Percentiles rank a stretch among this genome's conserved stretches.
Evolutionary conservation across 1,284 basidiomycete genomes (phyloP).

Genomic region (Malassezia pachydermatis): DNA sequence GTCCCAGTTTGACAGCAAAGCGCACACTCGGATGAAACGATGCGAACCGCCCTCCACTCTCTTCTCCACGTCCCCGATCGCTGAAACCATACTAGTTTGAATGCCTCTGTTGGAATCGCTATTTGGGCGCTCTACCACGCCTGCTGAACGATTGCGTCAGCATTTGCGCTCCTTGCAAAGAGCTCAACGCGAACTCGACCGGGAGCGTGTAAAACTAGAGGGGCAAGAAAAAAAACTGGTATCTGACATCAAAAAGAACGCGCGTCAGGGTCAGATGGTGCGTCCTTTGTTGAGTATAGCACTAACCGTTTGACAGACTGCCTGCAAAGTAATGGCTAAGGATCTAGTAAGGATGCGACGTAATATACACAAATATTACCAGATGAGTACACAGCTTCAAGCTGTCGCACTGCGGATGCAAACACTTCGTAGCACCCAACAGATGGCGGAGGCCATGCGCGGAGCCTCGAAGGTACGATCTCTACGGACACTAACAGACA

Average conservation of each 20-base stretch:
- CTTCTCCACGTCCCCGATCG: not conserved
- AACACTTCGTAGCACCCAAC: constrained; percentile 87
- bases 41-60: no score
- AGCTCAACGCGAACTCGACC: constrained; percentile 90
- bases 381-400: constrained; percentile 96
- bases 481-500: constrained; percentile 6
- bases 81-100: no score
- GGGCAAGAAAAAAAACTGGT: constrained; percentile 58
- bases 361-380: constrained; percentile 96
- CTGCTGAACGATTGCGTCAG: constrained; percentile 87
- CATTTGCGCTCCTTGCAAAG: constrained; percentile 91
- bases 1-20: no score
- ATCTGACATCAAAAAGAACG: constrained; percentile 90
- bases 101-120: constrained; percentile 32
- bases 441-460: constrained; percentile 98
- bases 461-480: constrained; percentile 72
- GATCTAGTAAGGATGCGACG: constrained; percentile 89
- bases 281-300: no score
- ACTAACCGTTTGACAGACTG: constrained; percentile 19
- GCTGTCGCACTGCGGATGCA: constrained; percentile 93
- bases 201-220: constrained; percentile 87
- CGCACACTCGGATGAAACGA: no score
- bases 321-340: constrained; percentile 96
- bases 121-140: constrained; percentile 85
- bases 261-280: constrained; percentile 90